Base-by-base conservation (phyloP, 1,284 basidiomycete genomes). In the Pseudozyma hubeiensis region DNA sequence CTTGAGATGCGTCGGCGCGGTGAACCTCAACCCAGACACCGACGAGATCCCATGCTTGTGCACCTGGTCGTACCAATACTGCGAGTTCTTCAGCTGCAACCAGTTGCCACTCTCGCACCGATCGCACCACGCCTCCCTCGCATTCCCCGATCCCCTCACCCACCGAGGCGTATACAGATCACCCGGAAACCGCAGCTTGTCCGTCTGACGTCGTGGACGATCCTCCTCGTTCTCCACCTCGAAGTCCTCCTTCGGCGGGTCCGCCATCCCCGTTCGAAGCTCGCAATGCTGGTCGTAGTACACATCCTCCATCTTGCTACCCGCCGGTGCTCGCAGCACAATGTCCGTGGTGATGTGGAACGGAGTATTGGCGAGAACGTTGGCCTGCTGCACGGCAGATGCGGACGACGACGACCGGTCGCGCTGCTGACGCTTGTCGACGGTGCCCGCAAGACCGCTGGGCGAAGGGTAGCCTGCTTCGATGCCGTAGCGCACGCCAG, bases 1-100 rank as follows among this genome's bases (percentile, higher is more conserved):
- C 43, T 73, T 69, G 44, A 78, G 59, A 19, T 78, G 70, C 24
- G 72, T 69, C 6, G 78, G 78, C 10, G 78, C 70, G 7, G 67
- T 69, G 43, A 76, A 80, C n/a, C 72, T 51, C 14, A 69, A 48
- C 11, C 78, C 78, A 3, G 76, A 78, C 11, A 72, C 65, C 5
- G 76, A 67, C 40, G 63, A 69, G 64, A 80, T 73, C 39, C 78
- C 78, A 46, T 80, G 78, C 57, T 72, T 77, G 65, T 71, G 64
- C 19, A 74, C 77, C 37, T 77, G 66, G 53, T 80, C 77, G 52
- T 78, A 79, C 78, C 78, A 77, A 56, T 78, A 78, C 62, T 78
- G 75, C 50, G 66, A 74, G 45, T 73, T 77, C 54, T 80, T 80
- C 19, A 80, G 49, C 55, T 78, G 72, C 30, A 80, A 44, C 78